Evolutionary conservation across 73 alveolate genomes (phyloP).

Genomic region (Tetrahymena thermophila): DNA sequence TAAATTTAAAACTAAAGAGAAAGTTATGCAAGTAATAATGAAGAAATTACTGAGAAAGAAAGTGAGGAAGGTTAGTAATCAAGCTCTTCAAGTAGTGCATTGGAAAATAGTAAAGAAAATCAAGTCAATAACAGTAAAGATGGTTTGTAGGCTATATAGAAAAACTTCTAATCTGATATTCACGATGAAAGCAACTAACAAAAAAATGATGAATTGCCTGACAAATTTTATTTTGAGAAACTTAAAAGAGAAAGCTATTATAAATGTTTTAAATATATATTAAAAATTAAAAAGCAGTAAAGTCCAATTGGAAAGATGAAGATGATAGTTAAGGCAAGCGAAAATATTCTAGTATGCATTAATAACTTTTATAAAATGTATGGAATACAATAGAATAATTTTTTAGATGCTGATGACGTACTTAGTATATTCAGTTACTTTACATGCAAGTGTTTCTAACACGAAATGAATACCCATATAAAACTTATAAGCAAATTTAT

Average conservation of each 20-base stretch:
- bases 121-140: neutral
- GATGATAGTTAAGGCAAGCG: neutral
- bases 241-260: neutral
- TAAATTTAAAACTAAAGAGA: neutral
- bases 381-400: neutral
- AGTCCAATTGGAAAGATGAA: neutral
- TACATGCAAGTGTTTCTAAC: neutral
- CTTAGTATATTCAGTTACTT: neutral
- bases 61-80: neutral
- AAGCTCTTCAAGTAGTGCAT: neutral
- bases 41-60: neutral
- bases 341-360: neutral
- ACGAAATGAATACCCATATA: neutral
- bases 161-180: neutral
- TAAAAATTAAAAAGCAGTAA: neutral
- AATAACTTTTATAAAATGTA: neutral
- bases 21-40: neutral
- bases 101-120: no score
- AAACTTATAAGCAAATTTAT: neutral
- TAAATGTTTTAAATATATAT: neutral
- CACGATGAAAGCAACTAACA: neutral
- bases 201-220: neutral
- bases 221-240: neutral
- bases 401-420: neutral
- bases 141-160: neutral